These are phyloP conservation scores for Cenchrus americanus DNA, from an alignment of 176 grass and related monocot species.

Conservation along the genomic window DNA sequence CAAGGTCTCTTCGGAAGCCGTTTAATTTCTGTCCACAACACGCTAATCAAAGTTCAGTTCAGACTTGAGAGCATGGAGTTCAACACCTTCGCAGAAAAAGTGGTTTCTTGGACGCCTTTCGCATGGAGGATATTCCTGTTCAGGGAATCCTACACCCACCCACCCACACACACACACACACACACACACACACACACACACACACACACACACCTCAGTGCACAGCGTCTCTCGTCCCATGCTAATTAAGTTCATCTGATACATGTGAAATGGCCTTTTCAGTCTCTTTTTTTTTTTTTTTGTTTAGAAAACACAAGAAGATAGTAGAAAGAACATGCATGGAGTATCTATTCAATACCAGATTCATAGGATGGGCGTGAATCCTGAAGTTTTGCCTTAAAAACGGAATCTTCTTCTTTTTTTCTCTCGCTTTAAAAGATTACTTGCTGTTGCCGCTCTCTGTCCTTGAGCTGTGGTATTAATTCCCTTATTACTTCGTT, in stretches of 20 bases:
- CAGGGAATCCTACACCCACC: not conserved
- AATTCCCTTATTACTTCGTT: not conserved
- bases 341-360: not conserved
- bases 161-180: not conserved
- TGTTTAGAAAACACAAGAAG: too few relatives aligned
- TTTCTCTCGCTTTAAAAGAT: too few relatives aligned
- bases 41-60: too few relatives aligned
- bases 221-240: conserved; percentile 8
- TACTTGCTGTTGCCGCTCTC: not conserved
- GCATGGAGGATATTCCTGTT: conserved; percentile 17
- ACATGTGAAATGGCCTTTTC: conserved; percentile 5
- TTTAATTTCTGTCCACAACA: too few relatives aligned
- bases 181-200: not conserved
- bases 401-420: not conserved
- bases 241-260: conserved; percentile 23
- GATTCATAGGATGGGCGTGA: conserved; percentile 30
- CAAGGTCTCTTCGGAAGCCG: too few relatives aligned
- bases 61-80: not conserved
- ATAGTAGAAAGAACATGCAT: not conserved
- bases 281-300: not conserved
- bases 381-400: conserved; percentile 3
- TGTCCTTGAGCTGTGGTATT: conserved; percentile 13
- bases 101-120: conserved; percentile 32
- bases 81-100: conserved; percentile 16
- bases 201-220: not conserved